Evolutionary conservation across 345 rosid species (phyloP), one percentile per base, ranked within the genome.

Genomic region (Streptanthus diversifolius): DNA sequence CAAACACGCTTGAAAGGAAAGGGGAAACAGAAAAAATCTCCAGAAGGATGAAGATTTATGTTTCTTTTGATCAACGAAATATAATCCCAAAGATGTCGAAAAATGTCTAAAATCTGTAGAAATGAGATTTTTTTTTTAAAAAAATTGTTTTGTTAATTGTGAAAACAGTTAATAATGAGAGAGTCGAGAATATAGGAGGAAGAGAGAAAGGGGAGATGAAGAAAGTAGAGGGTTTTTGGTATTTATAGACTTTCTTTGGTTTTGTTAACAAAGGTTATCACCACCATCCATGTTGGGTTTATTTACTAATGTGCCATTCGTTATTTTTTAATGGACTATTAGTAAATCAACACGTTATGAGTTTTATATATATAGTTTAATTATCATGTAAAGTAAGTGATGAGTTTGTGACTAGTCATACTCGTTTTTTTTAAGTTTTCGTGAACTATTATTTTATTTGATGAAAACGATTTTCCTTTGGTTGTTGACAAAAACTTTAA

Each of bases 211-310:
- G 43, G 53, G 68, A 39, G 61, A 39, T 61, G 52, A 51, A 25
- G 51, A 1, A 12, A 3, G 15, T 18, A 32, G 43, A 71, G 61
- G 57, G 61, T 27, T 60, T 56, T 36, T 48, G 51, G 53, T 71
- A 49, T 71, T 71, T 71, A 61, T 71, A 71, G 75, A 71, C 33
- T 49, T 14, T 58, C 43, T 68, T 18, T 11, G 54, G 21, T 66
- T 64, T 14, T 17, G 21, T 21, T 47, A n/a, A n/a, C n/a, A n/a
- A n/a, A n/a, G n/a, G 3, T 25, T 25, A 25, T 25, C 27, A 25
- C 27, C 27, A 25, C 27, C 27, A 25, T 25, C 27, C 27, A 25
- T 25, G 27, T 25, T 25, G 27, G 27, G 27, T 25, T 25, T 25
- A 25, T 25, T 25, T 25, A 25, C 27, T 25, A 25, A 1, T 25